These are phyloP conservation scores for Lachancea mirantina DNA, from an alignment of 805 yeast genomes.

Conservation along the genomic window DNA sequence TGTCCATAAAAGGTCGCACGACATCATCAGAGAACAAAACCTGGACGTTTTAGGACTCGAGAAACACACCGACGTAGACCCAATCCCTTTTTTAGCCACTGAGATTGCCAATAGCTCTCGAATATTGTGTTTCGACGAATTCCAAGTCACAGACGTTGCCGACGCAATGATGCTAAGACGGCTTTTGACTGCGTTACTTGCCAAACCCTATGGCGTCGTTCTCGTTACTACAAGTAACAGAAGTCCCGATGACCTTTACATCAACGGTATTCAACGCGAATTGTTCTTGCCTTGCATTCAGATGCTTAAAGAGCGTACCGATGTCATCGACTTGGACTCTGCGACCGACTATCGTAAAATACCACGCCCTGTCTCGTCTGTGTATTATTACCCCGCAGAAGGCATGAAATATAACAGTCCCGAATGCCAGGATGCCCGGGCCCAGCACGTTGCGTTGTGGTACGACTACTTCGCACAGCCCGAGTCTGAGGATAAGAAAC, in stretches of 20 bases:
- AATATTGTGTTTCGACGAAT: conserved; percentile 90
- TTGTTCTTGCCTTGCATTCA: conserved; percentile 90
- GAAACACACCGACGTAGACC: conserved; percentile 55
- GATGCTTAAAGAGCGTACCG: conserved; percentile 61
- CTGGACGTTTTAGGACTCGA: conserved; percentile 24
- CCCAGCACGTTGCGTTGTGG: conserved; percentile 68
- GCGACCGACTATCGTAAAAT: conserved; percentile 92
- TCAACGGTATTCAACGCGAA: conserved; percentile 89
- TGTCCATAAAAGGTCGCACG: conserved; percentile 81
- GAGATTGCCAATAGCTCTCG: conserved; percentile 73
- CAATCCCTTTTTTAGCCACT: conserved; percentile 75
- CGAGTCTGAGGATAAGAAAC: conserved; percentile 31
- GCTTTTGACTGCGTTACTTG: conserved; percentile 55
- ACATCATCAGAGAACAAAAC: conserved; percentile 58
- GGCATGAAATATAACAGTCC: conserved; percentile 49
- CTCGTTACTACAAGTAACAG: conserved; percentile 92
- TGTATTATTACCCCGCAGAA: conserved; percentile 66
- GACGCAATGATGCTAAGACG: conserved; percentile 94
- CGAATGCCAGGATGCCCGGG: conserved; percentile 44
- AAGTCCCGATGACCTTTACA: conserved; percentile 87
- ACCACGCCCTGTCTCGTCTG: conserved; percentile 74
- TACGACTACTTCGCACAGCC: conserved; percentile 67
- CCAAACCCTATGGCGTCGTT: conserved; percentile 73
- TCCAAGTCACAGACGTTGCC: conserved; percentile 97
- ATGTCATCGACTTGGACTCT: conserved; percentile 75